Evolutionary conservation across 1,284 basidiomycete genomes (phyloP).

Genomic region (Cutaneotrichosporon sp.): DNA sequence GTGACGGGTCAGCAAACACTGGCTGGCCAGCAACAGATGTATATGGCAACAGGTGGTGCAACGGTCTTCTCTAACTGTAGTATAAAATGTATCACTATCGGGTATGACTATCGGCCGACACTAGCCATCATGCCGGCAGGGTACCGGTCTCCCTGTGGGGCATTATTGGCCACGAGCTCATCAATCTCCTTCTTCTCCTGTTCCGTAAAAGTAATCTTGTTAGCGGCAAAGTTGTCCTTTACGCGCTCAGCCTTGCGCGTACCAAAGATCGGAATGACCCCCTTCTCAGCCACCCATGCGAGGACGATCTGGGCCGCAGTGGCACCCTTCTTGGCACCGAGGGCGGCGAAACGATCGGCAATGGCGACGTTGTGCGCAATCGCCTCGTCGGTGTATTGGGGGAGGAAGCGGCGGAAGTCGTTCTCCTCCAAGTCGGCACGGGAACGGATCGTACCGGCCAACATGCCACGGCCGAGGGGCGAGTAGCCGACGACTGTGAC

Average conservation of each 20-base stretch:
- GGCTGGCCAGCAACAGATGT: conserved; percentile 61
- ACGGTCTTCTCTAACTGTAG: conserved; percentile 48
- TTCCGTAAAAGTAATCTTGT: conserved; percentile 37
- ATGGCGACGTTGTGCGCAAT: conserved; percentile 47
- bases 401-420: conserved; percentile 43
- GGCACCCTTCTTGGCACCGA: conserved; percentile 46
- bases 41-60: conserved; percentile 82
- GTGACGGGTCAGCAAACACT: conserved; percentile 55
- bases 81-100: not conserved
- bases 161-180: conserved; percentile 35
- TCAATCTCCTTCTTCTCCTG: conserved; percentile 47
- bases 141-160: conserved; percentile 29
- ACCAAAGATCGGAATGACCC: conserved; percentile 52
- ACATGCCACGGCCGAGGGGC: conserved; percentile 51
- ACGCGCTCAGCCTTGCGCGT: conserved; percentile 39
- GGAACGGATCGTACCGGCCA: conserved; percentile 24
- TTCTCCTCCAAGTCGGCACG: conserved; percentile 39
- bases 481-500: conserved; percentile 53
- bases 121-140: not conserved
- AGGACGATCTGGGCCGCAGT: conserved; percentile 52
- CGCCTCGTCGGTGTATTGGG: conserved; percentile 47
- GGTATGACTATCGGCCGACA: conserved; percentile 17
- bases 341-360: conserved; percentile 34
- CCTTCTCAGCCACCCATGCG: conserved; percentile 54
- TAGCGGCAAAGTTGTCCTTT: conserved; percentile 49